Evolutionary conservation across 805 yeast species (phyloP), one percentile per base, ranked within the genome.

Genomic region (Zygosaccharomyces siamensis): DNA sequence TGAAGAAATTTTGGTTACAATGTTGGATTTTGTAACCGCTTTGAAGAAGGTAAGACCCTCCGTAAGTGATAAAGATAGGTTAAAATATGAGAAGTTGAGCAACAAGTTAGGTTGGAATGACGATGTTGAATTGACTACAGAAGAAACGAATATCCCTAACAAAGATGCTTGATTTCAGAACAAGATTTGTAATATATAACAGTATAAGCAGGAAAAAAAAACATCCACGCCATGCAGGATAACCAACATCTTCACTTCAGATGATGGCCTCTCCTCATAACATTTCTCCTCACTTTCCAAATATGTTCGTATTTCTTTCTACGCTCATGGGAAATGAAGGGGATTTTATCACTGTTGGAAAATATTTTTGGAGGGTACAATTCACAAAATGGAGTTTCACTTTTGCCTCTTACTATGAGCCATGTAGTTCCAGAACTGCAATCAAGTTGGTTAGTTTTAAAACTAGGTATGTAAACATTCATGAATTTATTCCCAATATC

Each of bases 11-110:
- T 75, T 85, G 11, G 96, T 92, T 7, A 78, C 83, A 0, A 63
- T 63, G 48, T 75, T 70, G 1, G 96, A 93, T 64, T 92, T 92
- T 58, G 72, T 73, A 33, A 61, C 56, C 7, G 97, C 98, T 0
- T 75, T 93, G 51, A 71, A 72, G 28, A 80, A 80, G 53, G 88
- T 93, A 16, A 83, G 84, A 53, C 97, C 98, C 0, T 86, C 95
- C 64, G 99, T 92, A 4, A 83, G 89, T 56, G 97, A 89, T 61
- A 76, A 73, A 52, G 97, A 90, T 61, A 77, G 97, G 53, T 58
- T 72, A 37, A 86, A 83, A 61, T 90, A 90, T 63, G 93, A 87
- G 50, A 72, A 75, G 54, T 69, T 89, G 60, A 86, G 84, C 56
- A 83, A 78, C 63, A 75, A 82, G 53, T 75, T 88, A 79, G 92